Percentiles rank a stretch among this genome's conserved stretches.
Conservation (phyloP, 306 rosid genomes). For the Boehmeria nivea region DNA sequence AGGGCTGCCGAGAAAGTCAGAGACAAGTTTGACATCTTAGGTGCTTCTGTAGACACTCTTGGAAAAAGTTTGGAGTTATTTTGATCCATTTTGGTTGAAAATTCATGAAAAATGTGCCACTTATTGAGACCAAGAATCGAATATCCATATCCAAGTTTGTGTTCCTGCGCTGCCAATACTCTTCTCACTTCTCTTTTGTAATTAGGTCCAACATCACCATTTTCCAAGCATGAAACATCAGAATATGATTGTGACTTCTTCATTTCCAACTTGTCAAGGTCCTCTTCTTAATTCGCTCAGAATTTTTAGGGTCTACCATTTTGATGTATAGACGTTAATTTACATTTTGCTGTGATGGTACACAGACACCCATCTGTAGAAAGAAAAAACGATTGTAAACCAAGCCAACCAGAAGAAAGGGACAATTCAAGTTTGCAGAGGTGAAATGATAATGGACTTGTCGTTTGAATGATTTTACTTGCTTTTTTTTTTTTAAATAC, state of each 20-base stretch:
- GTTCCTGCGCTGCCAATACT: constrained; percentile 18
- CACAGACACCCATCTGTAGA: constrained; percentile 33
- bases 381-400: constrained; percentile 34
- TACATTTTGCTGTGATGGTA: constrained; percentile 23
- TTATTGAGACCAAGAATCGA: neutral
- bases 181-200: constrained; percentile 15
- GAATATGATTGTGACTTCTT: constrained; percentile 42
- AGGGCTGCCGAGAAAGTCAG: constrained; percentile 45
- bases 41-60: constrained; percentile 33
- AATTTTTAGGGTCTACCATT: neutral
- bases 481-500: neutral
- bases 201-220: constrained; percentile 44
- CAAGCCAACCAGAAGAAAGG: constrained; percentile 46
- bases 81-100: neutral
- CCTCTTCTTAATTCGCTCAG: constrained; percentile 20
- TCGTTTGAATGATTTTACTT: constrained; percentile 10
- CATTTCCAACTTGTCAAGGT: constrained; percentile 47
- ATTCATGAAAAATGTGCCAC: neutral
- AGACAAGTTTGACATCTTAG: constrained; percentile 47
- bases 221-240: constrained; percentile 30
- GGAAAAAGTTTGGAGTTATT: neutral
- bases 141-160: constrained; percentile 10
- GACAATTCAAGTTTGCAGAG: constrained; percentile 68
- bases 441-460: constrained; percentile 30
- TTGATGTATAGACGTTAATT: constrained; percentile 4